Evolutionary conservation across 305 asterid species (phyloP).

Genomic region (Ilex paraguariensis): DNA sequence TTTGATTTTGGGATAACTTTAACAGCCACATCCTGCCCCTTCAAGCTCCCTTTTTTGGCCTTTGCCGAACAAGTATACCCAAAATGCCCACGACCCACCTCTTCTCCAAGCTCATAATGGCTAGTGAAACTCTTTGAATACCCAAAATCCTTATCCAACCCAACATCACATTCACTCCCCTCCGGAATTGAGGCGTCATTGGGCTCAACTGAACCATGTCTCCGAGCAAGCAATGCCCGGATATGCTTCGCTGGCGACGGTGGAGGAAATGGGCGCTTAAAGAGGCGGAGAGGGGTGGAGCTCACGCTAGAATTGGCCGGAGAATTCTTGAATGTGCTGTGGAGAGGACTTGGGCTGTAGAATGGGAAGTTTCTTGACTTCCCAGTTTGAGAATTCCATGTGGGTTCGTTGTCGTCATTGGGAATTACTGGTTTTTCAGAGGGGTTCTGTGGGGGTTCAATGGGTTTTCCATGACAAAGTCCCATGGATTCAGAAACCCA

Average conservation of each 20-base stretch:
- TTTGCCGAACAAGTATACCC: conserved; percentile 82
- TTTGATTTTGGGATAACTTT: conserved; percentile 83
- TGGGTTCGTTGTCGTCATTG: conserved; percentile 42
- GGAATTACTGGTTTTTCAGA: conserved; percentile 45
- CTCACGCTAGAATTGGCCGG: conserved; percentile 74
- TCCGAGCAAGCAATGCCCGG: conserved; percentile 70
- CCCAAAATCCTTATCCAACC: conserved; percentile 74
- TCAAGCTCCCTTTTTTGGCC: conserved; percentile 79
- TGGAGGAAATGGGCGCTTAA: conserved; percentile 84
- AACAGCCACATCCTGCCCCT: conserved; percentile 88
- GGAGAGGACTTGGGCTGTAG: conserved; percentile 77
- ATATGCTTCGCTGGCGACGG: conserved; percentile 99
- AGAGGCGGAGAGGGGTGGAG: conserved; percentile 68
- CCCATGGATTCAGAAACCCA: conserved; percentile 67
- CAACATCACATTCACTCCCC: conserved; percentile 83
- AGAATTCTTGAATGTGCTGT: conserved; percentile 70
- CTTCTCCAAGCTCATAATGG: conserved; percentile 72
- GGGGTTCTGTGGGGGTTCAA: conserved; percentile 37
- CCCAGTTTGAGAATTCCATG: conserved; percentile 47
- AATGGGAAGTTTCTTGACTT: conserved; percentile 80
- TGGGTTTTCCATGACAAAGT: conserved; percentile 86
- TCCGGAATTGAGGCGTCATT: conserved; percentile 84
- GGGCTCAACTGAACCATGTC: conserved; percentile 85
- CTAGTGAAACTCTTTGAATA: conserved; percentile 46
- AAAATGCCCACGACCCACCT: conserved; percentile 90